These are phyloP conservation scores for Metschnikowia gelsemii DNA, from an alignment of 805 yeast genomes.

Conservation along the genomic window DNA sequence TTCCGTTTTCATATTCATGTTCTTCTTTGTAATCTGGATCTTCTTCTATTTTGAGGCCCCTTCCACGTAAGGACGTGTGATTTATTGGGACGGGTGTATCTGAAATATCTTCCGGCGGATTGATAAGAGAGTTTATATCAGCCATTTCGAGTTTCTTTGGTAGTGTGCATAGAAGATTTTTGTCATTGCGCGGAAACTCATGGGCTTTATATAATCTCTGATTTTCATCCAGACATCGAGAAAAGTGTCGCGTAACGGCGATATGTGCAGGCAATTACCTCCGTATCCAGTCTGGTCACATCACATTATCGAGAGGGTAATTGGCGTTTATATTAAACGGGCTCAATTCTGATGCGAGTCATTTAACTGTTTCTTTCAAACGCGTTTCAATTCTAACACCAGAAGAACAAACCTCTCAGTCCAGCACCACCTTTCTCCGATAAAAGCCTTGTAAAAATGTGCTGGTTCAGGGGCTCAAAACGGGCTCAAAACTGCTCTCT, in stretches of 20 bases:
- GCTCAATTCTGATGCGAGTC: no score
- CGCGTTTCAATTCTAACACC: no score
- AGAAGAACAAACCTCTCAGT: no score
- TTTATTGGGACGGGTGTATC: constrained; percentile 6
- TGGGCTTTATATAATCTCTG: constrained; percentile 20
- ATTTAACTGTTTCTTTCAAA: no score
- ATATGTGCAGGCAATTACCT: constrained; percentile 3
- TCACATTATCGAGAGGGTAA: neutral
- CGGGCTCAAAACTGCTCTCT: no score
- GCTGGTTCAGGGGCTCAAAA: no score
- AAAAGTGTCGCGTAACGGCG: constrained; percentile 4
- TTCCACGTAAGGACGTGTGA: constrained; percentile 1
- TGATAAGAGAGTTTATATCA: constrained; percentile 28
- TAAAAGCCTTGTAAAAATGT: no score
- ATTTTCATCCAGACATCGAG: constrained; percentile 9
- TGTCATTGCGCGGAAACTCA: constrained; percentile 10
- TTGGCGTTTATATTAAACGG: no score
- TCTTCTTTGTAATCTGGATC: constrained; percentile 8
- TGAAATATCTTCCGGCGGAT: constrained; percentile 25
- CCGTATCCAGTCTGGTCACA: neutral
- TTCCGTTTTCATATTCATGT: neutral
- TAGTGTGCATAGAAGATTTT: constrained; percentile 18
- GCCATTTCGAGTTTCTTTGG: constrained; percentile 20
- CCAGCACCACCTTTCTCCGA: no score
- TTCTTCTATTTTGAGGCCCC: constrained; percentile 2